A percentile compares a stretch with the other conserved stretches of the same genome.
These are phyloP conservation scores for Microcyclosporella mali DNA, from an alignment of 2,329 filamentous ascomycete species.

Conservation along the genomic window DNA sequence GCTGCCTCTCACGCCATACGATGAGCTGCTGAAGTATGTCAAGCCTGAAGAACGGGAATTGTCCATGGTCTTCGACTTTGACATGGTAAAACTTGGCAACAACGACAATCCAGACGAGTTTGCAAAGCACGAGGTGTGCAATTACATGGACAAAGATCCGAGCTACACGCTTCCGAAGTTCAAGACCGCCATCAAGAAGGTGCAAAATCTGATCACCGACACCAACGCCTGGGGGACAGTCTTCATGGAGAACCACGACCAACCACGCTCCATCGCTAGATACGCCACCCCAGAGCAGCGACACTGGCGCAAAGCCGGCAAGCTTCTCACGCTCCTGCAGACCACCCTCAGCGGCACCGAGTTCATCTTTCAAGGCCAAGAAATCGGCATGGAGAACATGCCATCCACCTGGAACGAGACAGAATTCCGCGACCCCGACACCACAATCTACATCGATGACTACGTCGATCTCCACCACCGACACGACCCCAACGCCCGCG, in stretches of 20 bases:
- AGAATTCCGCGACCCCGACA: conserved; percentile 19
- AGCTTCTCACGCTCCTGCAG: conserved; percentile 55
- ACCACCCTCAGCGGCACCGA: conserved; percentile 56
- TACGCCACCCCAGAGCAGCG: conserved; percentile 25
- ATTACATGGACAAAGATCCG: conserved; percentile 25
- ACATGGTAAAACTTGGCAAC: conserved; percentile 48
- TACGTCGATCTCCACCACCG: conserved; percentile 60
- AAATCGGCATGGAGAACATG: conserved; percentile 61
- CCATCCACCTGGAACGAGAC: conserved; percentile 49
- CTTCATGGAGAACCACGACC: conserved; percentile 62
- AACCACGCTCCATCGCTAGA: conserved; percentile 52
- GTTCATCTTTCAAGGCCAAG: conserved; percentile 65
- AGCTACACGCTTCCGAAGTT: conserved; percentile 24
- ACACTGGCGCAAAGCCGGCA: conserved; percentile 47
- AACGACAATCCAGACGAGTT: conserved; percentile 22
- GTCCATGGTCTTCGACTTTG: conserved; percentile 70
- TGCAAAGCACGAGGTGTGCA: conserved; percentile 21
- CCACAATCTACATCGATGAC: conserved; percentile 39
- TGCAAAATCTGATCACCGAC: conserved; percentile 46
- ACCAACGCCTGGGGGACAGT: conserved; percentile 59
- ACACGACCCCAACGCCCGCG: conserved; percentile 19
- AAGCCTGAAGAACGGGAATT: conserved; percentile 50
- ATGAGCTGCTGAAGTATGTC: conserved; percentile 51
- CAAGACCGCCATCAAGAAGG: conserved; percentile 19
- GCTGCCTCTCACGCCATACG: conserved; percentile 43